Conservation (phyloP, 345 rosid species). For the thale cress (Arabidopsis thaliana) region DNA sequence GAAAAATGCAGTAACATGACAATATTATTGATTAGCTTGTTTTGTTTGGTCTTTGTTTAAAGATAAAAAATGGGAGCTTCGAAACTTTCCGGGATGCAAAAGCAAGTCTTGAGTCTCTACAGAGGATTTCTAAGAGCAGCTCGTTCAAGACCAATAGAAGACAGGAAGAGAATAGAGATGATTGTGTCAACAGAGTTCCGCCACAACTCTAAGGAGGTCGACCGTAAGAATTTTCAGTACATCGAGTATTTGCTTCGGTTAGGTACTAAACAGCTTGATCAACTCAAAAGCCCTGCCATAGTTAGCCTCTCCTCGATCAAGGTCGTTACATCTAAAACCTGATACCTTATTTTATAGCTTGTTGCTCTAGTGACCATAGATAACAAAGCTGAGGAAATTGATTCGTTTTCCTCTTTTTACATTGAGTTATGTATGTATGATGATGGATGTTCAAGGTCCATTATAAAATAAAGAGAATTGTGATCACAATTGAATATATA, state of each 20-base stretch:
- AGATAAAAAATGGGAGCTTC: constrained; percentile 47
- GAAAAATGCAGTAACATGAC: background rate
- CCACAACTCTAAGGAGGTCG: constrained; percentile 63
- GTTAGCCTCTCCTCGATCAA: constrained; percentile 56
- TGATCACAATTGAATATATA: background rate
- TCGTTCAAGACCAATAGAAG: constrained; percentile 65
- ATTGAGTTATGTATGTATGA: constrained; percentile 4
- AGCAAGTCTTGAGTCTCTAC: constrained; percentile 79
- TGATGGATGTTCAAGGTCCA: constrained; percentile 3
- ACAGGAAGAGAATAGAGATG: constrained; percentile 60
- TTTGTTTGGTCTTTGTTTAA: background rate
- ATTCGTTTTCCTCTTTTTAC: background rate
- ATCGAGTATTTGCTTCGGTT: constrained; percentile 81
- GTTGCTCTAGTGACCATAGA: constrained; percentile 7
- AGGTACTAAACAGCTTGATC: constrained; percentile 82
- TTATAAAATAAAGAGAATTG: background rate
- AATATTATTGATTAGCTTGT: background rate
- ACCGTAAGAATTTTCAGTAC: constrained; percentile 77
- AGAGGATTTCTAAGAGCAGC: constrained; percentile 86
- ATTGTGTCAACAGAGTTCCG: constrained; percentile 72
- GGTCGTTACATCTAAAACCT: constrained; percentile 40
- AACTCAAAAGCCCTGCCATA: constrained; percentile 67
- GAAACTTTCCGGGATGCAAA: constrained; percentile 86
- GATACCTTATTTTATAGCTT: constrained; percentile 6
- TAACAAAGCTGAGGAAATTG: background rate